A percentile compares a stretch with the other conserved stretches of the same genome.
phyloP scores from a whole-genome alignment of 2,329 filamentous ascomycete species.

The Colletotrichum lini region DNA sequence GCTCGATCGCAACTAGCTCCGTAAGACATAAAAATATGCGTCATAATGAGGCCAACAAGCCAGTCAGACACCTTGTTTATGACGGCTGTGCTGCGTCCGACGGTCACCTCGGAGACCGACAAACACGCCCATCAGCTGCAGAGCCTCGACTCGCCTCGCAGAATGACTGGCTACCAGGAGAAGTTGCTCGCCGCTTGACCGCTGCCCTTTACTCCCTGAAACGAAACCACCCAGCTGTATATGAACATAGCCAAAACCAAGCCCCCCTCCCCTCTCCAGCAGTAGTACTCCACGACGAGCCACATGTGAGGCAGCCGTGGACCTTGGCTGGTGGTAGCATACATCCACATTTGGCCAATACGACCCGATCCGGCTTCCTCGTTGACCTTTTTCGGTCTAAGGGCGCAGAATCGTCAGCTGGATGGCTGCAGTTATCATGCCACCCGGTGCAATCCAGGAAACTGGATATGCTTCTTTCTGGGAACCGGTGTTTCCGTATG shows the following conservation, averaged over 20 bases:
- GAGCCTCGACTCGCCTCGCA: neutral
- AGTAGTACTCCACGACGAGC: neutral
- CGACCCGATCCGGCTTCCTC: neutral
- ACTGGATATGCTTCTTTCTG: slow-evolving; percentile 39
- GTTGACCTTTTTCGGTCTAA: neutral
- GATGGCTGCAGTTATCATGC: slow-evolving; percentile 34
- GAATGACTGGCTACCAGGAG: neutral
- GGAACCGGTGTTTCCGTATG: slow-evolving; percentile 11
- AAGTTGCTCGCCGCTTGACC: slow-evolving; percentile 12
- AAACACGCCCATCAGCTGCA: neutral
- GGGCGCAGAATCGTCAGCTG: slow-evolving; percentile 28
- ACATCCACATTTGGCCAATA: too few species aligned
- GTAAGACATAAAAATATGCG: neutral
- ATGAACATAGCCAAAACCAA: neutral
- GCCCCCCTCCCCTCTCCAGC: neutral
- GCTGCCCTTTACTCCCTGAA: neutral
- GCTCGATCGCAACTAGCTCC: too few species aligned
- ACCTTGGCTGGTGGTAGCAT: neutral
- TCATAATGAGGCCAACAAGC: neutral
- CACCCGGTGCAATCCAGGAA: slow-evolving; percentile 28
- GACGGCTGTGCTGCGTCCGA: neutral
- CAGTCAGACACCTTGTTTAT: slow-evolving; percentile 5
- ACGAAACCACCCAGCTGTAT: neutral
- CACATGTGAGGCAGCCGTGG: neutral
- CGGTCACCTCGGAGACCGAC: slow-evolving; percentile 37